phyloP scores from a whole-genome alignment of 345 rosid species.

The Ceriops decandra region DNA sequence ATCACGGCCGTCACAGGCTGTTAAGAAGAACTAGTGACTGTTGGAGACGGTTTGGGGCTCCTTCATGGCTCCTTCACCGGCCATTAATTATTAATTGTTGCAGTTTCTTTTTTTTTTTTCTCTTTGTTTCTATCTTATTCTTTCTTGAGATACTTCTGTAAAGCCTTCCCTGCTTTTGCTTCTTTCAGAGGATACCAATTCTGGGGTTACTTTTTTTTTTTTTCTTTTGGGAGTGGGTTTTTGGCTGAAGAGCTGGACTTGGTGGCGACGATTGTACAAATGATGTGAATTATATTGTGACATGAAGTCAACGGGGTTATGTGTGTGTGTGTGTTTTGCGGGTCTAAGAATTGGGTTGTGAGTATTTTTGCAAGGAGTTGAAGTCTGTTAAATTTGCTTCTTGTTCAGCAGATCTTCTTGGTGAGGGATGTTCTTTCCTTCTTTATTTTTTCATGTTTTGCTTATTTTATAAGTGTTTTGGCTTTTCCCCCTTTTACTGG shows the following conservation, averaged over 20 bases:
- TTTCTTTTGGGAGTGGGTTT: not conserved
- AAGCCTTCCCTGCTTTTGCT: not conserved
- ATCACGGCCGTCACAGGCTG: slow-evolving; percentile 15
- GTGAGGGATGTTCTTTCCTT: slow-evolving; percentile 13
- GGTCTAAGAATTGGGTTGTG: slow-evolving; percentile 12
- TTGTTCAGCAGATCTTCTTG: slow-evolving; percentile 2
- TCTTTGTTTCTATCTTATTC: not conserved
- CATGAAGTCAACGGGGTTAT: too few relatives aligned
- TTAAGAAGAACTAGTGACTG: not conserved
- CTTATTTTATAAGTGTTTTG: too few relatives aligned
- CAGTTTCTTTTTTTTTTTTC: not conserved
- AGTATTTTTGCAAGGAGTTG: not conserved
- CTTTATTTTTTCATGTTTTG: not conserved
- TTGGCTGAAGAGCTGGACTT: not conserved
- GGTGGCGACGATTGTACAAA: not conserved
- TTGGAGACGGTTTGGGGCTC: not conserved
- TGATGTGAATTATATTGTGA: too few relatives aligned
- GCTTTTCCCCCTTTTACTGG: too few relatives aligned
- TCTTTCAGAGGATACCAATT: not conserved
- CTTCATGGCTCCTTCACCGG: too few relatives aligned
- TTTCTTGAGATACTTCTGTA: not conserved
- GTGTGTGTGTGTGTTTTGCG: too few relatives aligned
- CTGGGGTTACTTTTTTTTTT: not conserved
- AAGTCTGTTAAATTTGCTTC: not conserved
- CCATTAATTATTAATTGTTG: too few relatives aligned